Percentiles rank a stretch among this genome's conserved stretches.
Conservation (phyloP, 2,329 filamentous ascomycete species). For the Cladosporium phlei region DNA sequence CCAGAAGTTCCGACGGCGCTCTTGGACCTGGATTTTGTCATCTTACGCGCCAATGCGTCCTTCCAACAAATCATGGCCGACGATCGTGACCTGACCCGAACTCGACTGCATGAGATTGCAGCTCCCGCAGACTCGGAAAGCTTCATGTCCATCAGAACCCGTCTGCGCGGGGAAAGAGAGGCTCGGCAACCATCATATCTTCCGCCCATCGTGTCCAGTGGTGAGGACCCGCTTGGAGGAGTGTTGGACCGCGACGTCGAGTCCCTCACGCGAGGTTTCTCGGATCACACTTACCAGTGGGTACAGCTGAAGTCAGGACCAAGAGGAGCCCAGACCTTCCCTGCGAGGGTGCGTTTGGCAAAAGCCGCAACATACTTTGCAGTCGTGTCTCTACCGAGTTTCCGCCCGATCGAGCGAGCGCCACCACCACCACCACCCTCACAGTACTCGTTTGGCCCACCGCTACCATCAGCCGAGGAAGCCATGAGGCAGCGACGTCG, state of each 20-base stretch:
- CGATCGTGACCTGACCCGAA: constrained; percentile 35
- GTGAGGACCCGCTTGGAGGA: constrained; percentile 40
- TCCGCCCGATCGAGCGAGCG: constrained; percentile 23
- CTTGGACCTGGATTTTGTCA: constrained; percentile 44
- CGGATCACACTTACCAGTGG: constrained; percentile 37
- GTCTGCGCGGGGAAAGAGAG: constrained; percentile 44
- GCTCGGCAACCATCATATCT: constrained; percentile 47
- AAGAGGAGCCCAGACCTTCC: constrained; percentile 31
- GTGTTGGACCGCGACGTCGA: constrained; percentile 42
- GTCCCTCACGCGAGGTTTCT: constrained; percentile 40
- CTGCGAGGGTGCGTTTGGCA: constrained; percentile 35
- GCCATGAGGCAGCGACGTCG: constrained; percentile 14
- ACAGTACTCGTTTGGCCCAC: constrained; percentile 13
- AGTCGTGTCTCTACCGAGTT: constrained; percentile 36
- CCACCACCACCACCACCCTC: constrained; percentile 6
- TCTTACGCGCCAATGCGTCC: constrained; percentile 42
- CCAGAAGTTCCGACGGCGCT: constrained; percentile 35
- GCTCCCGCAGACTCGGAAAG: constrained; percentile 38
- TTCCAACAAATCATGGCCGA: constrained; percentile 42
- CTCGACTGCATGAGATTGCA: constrained; percentile 41
- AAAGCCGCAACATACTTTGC: constrained; percentile 45
- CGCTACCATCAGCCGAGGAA: constrained; percentile 11
- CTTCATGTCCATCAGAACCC: constrained; percentile 41
- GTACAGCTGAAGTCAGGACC: constrained; percentile 32
- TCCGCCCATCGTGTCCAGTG: constrained; percentile 43